Conservation (phyloP, 2,329 filamentous ascomycete species). For the Hymenoscyphus fraxineus region DNA sequence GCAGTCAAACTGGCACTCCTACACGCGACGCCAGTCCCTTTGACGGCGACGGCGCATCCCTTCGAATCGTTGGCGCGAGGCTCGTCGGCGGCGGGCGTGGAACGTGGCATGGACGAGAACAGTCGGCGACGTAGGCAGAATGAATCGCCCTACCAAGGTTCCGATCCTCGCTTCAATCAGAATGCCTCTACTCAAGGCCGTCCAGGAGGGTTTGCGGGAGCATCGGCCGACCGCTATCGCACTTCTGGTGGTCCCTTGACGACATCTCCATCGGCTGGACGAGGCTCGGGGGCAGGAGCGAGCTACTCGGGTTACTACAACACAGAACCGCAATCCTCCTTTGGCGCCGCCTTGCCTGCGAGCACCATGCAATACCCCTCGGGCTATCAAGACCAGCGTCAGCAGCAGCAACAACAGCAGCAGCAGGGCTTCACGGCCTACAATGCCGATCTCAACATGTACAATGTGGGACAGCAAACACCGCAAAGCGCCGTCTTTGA, state of each 20-base stretch:
- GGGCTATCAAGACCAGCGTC: constrained; percentile 48
- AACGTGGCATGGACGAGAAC: constrained; percentile 74
- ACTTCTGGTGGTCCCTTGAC: constrained; percentile 43
- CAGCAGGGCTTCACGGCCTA: constrained; percentile 54
- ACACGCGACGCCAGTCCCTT: constrained; percentile 58
- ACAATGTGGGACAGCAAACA: constrained; percentile 66
- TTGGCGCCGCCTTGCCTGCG: constrained; percentile 38
- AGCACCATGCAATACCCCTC: constrained; percentile 38
- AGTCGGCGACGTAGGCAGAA: constrained; percentile 70
- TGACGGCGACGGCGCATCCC: constrained; percentile 62
- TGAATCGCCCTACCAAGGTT: constrained; percentile 63
- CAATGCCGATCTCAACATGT: constrained; percentile 66
- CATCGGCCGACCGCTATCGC: constrained; percentile 42
- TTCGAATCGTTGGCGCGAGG: constrained; percentile 56
- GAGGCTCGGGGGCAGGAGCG: constrained; percentile 48
- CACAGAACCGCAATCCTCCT: constrained; percentile 49
- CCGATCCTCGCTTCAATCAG: constrained; percentile 47
- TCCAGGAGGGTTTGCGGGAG: constrained; percentile 21
- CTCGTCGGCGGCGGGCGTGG: constrained; percentile 45
- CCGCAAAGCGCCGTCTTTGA: constrained; percentile 69
- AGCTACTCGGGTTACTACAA: constrained; percentile 56
- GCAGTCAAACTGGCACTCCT: constrained; percentile 60
- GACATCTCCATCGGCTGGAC: constrained; percentile 40
- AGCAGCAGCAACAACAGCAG: constrained; percentile 43
- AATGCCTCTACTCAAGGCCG: constrained; percentile 33